phyloP scores from a whole-genome alignment of 768 basidiomycete species.

The Tremella fuciformis region DNA sequence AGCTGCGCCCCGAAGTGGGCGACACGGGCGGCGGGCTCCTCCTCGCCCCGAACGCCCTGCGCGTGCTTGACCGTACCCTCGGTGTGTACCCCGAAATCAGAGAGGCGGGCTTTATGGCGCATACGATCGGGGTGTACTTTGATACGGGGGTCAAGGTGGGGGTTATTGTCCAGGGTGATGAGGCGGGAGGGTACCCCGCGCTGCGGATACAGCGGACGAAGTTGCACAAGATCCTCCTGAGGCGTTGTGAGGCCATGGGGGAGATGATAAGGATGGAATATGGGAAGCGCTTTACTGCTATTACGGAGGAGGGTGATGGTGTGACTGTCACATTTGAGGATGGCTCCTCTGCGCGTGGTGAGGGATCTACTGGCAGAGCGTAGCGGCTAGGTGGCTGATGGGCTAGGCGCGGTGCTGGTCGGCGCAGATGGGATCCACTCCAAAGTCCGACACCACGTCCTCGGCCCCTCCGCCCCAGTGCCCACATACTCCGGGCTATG shows the following conservation, averaged over 20 bases:
- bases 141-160: constrained; percentile 18
- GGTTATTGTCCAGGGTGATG: constrained; percentile 11
- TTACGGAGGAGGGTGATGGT: constrained; percentile 22
- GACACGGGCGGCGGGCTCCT: constrained; percentile 27
- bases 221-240: constrained; percentile 27
- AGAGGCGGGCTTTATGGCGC: constrained; percentile 18
- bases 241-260: constrained; percentile 12
- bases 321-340: constrained; percentile 33
- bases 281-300: too few relatives aligned
- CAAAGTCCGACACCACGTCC: constrained; percentile 29
- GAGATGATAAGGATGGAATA: constrained; percentile 17
- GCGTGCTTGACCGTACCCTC: constrained; percentile 22
- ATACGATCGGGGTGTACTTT: constrained; percentile 15
- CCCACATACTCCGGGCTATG: constrained; percentile 17
- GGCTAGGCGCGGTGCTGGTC: constrained; percentile 8
- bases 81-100: constrained; percentile 25
- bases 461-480: constrained; percentile 19
- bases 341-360: constrained; percentile 13
- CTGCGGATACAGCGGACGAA: constrained; percentile 28
- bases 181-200: constrained; percentile 20
- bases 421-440: constrained; percentile 43
- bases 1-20: constrained; percentile 12
- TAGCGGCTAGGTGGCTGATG: too few relatives aligned
- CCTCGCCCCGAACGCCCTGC: constrained; percentile 28
- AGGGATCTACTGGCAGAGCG: too few relatives aligned